Conservation (phyloP, 139 green algal species). For the Dunaliella primolecta region DNA sequence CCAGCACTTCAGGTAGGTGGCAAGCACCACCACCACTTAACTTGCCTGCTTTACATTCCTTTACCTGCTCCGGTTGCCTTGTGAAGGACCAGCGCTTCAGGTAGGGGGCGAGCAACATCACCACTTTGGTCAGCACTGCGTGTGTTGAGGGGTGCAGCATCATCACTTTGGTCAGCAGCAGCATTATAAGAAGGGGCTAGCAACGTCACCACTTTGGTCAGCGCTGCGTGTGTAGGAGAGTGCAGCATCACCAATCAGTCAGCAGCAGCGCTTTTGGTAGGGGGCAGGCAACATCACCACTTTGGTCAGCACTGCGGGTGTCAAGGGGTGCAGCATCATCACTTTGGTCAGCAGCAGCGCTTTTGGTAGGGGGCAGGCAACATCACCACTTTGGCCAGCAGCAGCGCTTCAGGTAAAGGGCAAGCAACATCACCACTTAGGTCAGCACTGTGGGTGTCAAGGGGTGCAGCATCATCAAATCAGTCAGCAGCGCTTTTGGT, state of each 20-base stretch:
- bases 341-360: no score
- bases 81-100: slow-evolving; percentile 85
- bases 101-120: slow-evolving; percentile 89
- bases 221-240: slow-evolving; percentile 67
- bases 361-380: slow-evolving; percentile 71
- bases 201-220: slow-evolving; percentile 88
- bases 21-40: slow-evolving; percentile 90
- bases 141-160: slow-evolving; percentile 78
- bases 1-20: slow-evolving; percentile 87
- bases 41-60: no score
- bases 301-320: slow-evolving; percentile 81
- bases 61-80: slow-evolving; percentile 73
- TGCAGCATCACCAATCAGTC: no score
- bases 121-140: slow-evolving; percentile 84
- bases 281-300: slow-evolving; percentile 89
- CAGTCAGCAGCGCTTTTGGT: slow-evolving; percentile 71
- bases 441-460: slow-evolving; percentile 85
- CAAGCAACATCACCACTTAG: no score
- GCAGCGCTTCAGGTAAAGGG: slow-evolving; percentile 64
- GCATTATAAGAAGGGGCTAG: slow-evolving; percentile 70
- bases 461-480: slow-evolving; percentile 90
- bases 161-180: slow-evolving; percentile 81
- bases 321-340: no score
- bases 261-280: slow-evolving; percentile 87
- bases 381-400: slow-evolving; percentile 90